A percentile compares a stretch with the other conserved stretches of the same genome.
Conservation (phyloP, 768 basidiomycete species). For the Phylloporus sp. region DNA sequence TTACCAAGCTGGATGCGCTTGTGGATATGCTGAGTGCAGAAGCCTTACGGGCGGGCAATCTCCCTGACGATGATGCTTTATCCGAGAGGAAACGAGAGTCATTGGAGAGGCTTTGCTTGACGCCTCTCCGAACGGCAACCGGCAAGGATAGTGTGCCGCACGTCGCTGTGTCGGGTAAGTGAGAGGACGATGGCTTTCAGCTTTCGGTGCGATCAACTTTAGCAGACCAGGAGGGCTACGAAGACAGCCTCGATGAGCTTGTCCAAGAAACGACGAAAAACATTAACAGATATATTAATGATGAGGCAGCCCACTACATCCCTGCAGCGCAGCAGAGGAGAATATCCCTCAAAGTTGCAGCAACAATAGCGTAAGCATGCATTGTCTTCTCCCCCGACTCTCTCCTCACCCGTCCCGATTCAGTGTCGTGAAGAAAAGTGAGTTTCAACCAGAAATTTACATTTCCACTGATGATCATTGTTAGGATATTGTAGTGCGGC, state of each 20-base stretch:
- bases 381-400: no score
- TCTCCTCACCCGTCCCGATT: no score
- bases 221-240: neutral
- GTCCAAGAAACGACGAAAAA: neutral
- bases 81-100: neutral
- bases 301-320: neutral
- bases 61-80: neutral
- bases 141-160: neutral
- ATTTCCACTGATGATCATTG: no score
- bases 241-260: neutral
- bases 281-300: neutral
- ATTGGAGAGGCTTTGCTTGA: neutral
- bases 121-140: neutral
- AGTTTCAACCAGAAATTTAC: no score
- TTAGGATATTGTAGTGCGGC: no score
- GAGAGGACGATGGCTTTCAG: neutral
- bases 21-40: neutral
- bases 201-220: neutral
- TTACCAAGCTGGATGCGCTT: constrained; percentile 7
- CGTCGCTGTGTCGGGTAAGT: neutral
- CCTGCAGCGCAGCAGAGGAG: neutral
- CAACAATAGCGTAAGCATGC: neutral
- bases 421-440: no score
- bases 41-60: neutral
- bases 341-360: neutral